phyloP scores from a whole-genome alignment of 805 yeast species.

The Teunomyces kruisii region DNA sequence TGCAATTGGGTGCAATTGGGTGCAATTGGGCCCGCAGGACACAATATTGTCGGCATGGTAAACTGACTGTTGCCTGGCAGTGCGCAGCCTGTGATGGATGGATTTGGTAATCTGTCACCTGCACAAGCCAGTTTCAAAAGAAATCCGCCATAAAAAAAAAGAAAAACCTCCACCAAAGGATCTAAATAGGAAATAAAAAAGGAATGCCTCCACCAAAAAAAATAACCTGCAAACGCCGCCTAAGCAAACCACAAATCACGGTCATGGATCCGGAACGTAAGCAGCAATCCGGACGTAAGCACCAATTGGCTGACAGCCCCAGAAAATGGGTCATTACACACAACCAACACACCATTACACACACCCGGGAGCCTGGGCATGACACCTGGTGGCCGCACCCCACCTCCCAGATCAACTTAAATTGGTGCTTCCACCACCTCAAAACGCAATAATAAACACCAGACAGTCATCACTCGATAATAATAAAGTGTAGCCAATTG shows the following conservation, averaged over 20 bases:
- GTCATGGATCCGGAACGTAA: background rate
- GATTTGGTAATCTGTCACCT: background rate
- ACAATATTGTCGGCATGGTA: background rate
- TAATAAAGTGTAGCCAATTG: too few species aligned
- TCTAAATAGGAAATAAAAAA: background rate
- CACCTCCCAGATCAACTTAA: too few species aligned
- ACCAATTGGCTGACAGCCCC: too few species aligned
- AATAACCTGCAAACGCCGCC: too few species aligned
- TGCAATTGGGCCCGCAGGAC: too few species aligned
- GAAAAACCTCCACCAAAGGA: background rate
- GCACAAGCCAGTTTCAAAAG: constrained; percentile 4
- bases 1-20: background rate
- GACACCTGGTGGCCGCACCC: too few species aligned
- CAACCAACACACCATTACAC: background rate
- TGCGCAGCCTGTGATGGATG: background rate
- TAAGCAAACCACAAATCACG: background rate
- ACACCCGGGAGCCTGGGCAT: too few species aligned
- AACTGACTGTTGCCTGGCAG: background rate
- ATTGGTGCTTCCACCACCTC: too few species aligned
- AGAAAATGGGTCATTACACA: background rate
- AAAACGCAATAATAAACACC: too few species aligned
- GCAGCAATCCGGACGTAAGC: too few species aligned
- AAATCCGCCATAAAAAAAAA: background rate
- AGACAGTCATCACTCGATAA: too few species aligned
- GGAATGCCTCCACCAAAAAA: background rate